phyloP scores from a whole-genome alignment of 1,284 basidiomycete genomes.

The Agroathelia rolfsii region DNA sequence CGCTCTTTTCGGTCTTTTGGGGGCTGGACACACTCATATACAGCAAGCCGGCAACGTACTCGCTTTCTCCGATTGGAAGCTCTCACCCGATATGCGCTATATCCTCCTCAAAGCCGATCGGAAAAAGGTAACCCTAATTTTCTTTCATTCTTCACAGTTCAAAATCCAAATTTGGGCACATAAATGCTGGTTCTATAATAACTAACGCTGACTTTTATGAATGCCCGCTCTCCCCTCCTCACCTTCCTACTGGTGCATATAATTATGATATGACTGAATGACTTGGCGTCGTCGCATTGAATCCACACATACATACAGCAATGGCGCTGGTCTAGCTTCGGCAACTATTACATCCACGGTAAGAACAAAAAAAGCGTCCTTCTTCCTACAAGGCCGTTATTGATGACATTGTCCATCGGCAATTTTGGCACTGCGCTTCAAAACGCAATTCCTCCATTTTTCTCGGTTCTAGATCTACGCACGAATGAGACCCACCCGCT shows the following conservation, averaged over 20 bases:
- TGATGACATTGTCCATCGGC: too few species aligned
- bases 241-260: slow-evolving; percentile 5
- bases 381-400: not conserved
- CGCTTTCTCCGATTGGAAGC: slow-evolving; percentile 54
- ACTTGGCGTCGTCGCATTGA: slow-evolving; percentile 7
- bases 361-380: too few species aligned
- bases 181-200: not conserved
- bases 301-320: slow-evolving; percentile 36
- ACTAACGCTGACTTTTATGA: slow-evolving; percentile 2
- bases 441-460: not conserved
- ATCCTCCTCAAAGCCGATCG: slow-evolving; percentile 71
- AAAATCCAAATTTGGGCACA: not conserved
- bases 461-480: slow-evolving; percentile 60
- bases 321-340: slow-evolving; percentile 86
- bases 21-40: slow-evolving; percentile 4
- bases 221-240: not conserved
- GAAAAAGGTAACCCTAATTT: slow-evolving; percentile 42
- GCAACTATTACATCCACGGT: slow-evolving; percentile 74
- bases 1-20: too few species aligned
- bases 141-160: too few species aligned
- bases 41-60: slow-evolving; percentile 53
- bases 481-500: slow-evolving; percentile 59
- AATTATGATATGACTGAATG: too few species aligned
- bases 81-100: slow-evolving; percentile 83
- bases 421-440: too few species aligned